A percentile compares a stretch with the other conserved stretches of the same genome.
phyloP scores from a whole-genome alignment of 169 alveolate species.

The Eimeria necatrix region DNA sequence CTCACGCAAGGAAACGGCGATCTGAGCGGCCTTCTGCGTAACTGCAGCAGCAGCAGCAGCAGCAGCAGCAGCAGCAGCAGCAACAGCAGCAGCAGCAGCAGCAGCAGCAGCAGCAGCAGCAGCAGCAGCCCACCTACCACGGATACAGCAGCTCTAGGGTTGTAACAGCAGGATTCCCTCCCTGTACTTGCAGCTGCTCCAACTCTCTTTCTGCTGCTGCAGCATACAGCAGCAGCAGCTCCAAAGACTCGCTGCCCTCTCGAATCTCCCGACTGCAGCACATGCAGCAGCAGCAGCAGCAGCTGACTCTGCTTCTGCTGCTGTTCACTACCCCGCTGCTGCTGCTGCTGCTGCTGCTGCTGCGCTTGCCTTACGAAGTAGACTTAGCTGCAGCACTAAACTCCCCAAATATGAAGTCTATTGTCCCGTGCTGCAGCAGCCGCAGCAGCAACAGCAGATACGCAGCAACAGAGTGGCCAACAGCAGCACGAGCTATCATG shows the following conservation, averaged over 20 bases:
- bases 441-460: neutral
- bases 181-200: conserved; percentile 38
- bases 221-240: conserved; percentile 53
- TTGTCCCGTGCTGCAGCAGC: conserved; percentile 21
- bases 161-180: neutral
- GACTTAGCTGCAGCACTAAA: conserved; percentile 30
- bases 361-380: conserved; percentile 12
- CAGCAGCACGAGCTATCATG: too few species aligned
- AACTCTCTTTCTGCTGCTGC: neutral
- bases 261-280: conserved; percentile 21
- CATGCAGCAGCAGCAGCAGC: neutral
- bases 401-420: neutral
- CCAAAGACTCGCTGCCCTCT: neutral
- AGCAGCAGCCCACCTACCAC: neutral
- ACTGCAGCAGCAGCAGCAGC: neutral
- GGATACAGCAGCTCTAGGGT: conserved; percentile 5
- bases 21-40: neutral
- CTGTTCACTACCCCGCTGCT: neutral
- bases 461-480: neutral
- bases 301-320: neutral
- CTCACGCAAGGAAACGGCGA: too few species aligned
- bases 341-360: conserved; percentile 14
- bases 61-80: neutral
- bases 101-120: conserved; percentile 3
- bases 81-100: conserved; percentile 2